A percentile compares a stretch with the other conserved stretches of the same genome.
phyloP scores from a whole-genome alignment of 352 stramenopile species.

The Globisporangium irregulare region DNA sequence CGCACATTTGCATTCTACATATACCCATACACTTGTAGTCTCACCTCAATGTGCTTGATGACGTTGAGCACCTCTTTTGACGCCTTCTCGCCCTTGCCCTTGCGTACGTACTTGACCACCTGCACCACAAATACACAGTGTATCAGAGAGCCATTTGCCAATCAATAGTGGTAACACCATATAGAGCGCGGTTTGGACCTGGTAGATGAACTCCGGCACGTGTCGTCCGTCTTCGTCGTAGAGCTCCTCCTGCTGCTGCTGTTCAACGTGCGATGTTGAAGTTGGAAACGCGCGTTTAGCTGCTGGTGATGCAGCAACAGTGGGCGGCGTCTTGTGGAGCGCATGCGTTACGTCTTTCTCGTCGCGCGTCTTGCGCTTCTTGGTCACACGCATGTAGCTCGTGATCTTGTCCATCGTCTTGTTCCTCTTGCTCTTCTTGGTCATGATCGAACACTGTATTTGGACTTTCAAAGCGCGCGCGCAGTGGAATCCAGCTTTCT shows the following conservation, averaged over 20 bases:
- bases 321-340: slow-evolving; percentile 14
- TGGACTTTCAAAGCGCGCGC: no score
- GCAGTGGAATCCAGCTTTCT: no score
- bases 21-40: neutral
- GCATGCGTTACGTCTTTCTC: slow-evolving; percentile 20
- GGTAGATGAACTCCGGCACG: slow-evolving; percentile 60
- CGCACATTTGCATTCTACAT: neutral
- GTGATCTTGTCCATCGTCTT: slow-evolving; percentile 60
- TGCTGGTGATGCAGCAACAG: neutral
- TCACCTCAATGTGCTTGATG: slow-evolving; percentile 50
- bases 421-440: neutral
- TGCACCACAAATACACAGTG: slow-evolving; percentile 7
- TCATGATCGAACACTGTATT: neutral
- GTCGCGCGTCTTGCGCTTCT: slow-evolving; percentile 38
- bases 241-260: neutral
- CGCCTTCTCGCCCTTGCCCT: slow-evolving; percentile 29
- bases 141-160: neutral
- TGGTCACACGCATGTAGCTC: slow-evolving; percentile 67
- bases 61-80: slow-evolving; percentile 33
- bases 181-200: slow-evolving; percentile 16
- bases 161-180: neutral
- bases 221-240: slow-evolving; percentile 24
- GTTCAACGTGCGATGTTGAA: slow-evolving; percentile 19
- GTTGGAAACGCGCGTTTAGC: slow-evolving; percentile 1
- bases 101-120: slow-evolving; percentile 56